A percentile compares a stretch with the other conserved stretches of the same genome.
Conservation (phyloP, 805 yeast genomes). For the Candida odintsovae region DNA sequence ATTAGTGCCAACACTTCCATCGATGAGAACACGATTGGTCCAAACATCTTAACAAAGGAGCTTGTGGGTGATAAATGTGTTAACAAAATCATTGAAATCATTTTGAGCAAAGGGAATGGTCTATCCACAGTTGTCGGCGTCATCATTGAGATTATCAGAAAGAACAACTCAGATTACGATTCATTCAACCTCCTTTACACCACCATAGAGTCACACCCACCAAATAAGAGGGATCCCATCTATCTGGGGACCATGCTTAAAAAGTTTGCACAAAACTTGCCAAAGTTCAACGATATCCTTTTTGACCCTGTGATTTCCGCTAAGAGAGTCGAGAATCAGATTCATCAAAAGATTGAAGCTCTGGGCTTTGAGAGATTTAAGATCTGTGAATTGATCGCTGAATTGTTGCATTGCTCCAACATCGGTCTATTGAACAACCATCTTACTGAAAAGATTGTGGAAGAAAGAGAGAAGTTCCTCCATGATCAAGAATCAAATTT, state of each 20-base stretch:
- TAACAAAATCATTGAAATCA: slow-evolving; percentile 58
- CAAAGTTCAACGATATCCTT: slow-evolving; percentile 47
- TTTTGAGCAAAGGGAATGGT: slow-evolving; percentile 68
- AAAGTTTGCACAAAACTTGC: slow-evolving; percentile 61
- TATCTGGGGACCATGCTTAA: slow-evolving; percentile 79
- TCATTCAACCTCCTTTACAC: slow-evolving; percentile 70
- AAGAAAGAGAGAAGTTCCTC: slow-evolving; percentile 66
- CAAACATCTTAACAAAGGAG: slow-evolving; percentile 84
- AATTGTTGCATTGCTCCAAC: slow-evolving; percentile 89
- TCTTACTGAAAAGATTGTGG: slow-evolving; percentile 59
- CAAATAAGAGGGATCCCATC: slow-evolving; percentile 84
- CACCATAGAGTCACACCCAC: slow-evolving; percentile 78
- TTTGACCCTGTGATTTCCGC: slow-evolving; percentile 12
- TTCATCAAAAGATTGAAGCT: slow-evolving; percentile 62
- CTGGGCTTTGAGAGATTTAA: slow-evolving; percentile 92
- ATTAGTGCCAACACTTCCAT: slow-evolving; percentile 92
- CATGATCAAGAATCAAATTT: slow-evolving; percentile 21
- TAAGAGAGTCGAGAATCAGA: slow-evolving; percentile 33
- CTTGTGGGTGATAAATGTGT: slow-evolving; percentile 67
- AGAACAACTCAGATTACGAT: slow-evolving; percentile 95
- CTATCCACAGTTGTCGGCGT: slow-evolving; percentile 88
- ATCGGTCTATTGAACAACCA: slow-evolving; percentile 86
- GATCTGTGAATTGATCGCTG: slow-evolving; percentile 90
- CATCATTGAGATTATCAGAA: slow-evolving; percentile 87
- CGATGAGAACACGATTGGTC: slow-evolving; percentile 79